These are phyloP conservation scores for Colletotrichum tropicicola DNA, from an alignment of 2,329 filamentous ascomycete species.

Conservation along the genomic window DNA sequence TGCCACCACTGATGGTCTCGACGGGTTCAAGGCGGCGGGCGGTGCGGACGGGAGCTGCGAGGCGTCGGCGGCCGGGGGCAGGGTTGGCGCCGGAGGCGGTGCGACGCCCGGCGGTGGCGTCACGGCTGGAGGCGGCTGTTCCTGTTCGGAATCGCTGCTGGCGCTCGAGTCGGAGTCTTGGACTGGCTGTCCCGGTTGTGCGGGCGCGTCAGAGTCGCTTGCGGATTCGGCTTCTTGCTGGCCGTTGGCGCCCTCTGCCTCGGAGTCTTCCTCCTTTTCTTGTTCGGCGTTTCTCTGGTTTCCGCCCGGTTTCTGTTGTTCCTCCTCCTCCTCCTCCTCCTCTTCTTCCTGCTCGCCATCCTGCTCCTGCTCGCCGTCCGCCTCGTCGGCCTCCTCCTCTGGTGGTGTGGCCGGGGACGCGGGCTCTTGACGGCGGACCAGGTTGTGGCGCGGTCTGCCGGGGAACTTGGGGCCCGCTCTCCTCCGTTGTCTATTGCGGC, in stretches of 20 bases:
- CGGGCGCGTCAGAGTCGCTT: slow-evolving; percentile 1
- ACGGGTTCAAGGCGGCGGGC: neutral
- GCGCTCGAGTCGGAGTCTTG: neutral
- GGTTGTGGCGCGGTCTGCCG: slow-evolving; percentile 21
- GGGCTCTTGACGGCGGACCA: neutral
- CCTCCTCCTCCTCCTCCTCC: neutral
- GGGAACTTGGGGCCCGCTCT: slow-evolving; percentile 13
- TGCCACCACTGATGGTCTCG: neutral
- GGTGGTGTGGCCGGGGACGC: neutral
- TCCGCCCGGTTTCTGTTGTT: neutral
- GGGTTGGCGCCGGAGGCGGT: neutral
- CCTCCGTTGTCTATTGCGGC: slow-evolving; percentile 10
- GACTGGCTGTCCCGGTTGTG: neutral
- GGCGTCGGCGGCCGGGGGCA: neutral
- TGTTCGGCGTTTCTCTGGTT: neutral
- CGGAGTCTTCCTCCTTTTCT: neutral
- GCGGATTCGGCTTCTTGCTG: neutral
- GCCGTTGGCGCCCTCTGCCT: neutral
- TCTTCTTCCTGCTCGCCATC: neutral
- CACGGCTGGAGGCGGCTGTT: neutral
- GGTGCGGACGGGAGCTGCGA: neutral
- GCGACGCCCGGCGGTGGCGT: neutral
- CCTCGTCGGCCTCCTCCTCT: slow-evolving; percentile 5
- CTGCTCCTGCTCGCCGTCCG: slow-evolving; percentile 10
- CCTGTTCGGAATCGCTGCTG: slow-evolving; percentile 18